Conservation (phyloP, 2,329 filamentous ascomycete species). For the Orbilia quercus region DNA sequence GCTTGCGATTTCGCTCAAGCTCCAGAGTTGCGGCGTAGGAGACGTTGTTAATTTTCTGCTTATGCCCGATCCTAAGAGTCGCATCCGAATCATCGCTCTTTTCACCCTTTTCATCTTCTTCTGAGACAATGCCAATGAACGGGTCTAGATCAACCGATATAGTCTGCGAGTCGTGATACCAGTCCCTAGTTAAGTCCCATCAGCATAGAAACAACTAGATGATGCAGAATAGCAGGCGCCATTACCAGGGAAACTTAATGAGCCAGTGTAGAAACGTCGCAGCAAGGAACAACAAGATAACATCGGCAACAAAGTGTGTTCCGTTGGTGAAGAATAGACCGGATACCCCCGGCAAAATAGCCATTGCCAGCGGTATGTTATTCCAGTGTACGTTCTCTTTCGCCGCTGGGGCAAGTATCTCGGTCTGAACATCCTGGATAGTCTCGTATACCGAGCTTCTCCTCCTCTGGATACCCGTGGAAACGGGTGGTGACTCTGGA, state of each 20-base stretch:
- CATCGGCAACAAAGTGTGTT: slow-evolving; percentile 82
- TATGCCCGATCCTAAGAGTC: slow-evolving; percentile 64
- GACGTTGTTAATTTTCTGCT: slow-evolving; percentile 23
- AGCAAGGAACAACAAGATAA: slow-evolving; percentile 81
- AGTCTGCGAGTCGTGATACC: slow-evolving; percentile 67
- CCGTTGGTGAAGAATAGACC: slow-evolving; percentile 88
- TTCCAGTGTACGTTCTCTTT: slow-evolving; percentile 70
- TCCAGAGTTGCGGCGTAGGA: slow-evolving; percentile 68
- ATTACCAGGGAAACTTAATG: slow-evolving; percentile 86
- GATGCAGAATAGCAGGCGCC: slow-evolving; percentile 11
- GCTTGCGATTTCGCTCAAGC: slow-evolving; percentile 78
- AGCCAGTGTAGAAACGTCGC: slow-evolving; percentile 93
- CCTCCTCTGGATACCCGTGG: slow-evolving; percentile 29
- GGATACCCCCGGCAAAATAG: slow-evolving; percentile 84
- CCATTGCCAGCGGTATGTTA: slow-evolving; percentile 82
- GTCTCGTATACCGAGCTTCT: slow-evolving; percentile 47
- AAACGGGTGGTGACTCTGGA: slow-evolving; percentile 16
- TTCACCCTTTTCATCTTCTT: slow-evolving; percentile 52
- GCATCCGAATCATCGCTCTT: slow-evolving; percentile 62
- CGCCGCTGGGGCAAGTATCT: slow-evolving; percentile 42
- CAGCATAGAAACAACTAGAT: neutral
- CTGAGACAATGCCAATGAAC: slow-evolving; percentile 54
- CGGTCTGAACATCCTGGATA: slow-evolving; percentile 50
- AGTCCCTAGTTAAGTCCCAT: slow-evolving; percentile 66
- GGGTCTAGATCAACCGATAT: slow-evolving; percentile 44